Evolutionary conservation across 441 rosid genomes (phyloP).

Genomic region (Hura crepitans): DNA sequence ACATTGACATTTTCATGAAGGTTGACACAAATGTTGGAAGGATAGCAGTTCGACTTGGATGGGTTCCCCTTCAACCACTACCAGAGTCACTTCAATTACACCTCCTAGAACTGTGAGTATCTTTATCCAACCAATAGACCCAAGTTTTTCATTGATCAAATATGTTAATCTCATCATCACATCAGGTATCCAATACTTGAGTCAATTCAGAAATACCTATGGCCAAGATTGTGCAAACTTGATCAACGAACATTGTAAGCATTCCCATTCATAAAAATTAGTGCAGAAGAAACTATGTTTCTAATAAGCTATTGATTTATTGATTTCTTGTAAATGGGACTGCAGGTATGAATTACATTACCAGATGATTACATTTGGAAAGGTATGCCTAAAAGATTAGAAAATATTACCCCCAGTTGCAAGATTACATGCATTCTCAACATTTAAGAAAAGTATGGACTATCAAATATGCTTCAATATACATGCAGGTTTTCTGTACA

Average conservation of each 20-base stretch:
- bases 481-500: conserved; percentile 91
- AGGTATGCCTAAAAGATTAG: conserved; percentile 40
- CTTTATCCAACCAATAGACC: conserved; percentile 11
- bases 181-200: conserved; percentile 88
- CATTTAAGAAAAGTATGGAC: conserved; percentile 21
- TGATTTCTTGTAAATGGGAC: conserved; percentile 20
- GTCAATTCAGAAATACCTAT: conserved; percentile 86
- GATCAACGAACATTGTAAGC: conserved; percentile 85
- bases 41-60: conserved; percentile 95
- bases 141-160: conserved; percentile 10
- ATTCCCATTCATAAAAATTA: conserved; percentile 6
- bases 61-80: conserved; percentile 97
- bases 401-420: conserved; percentile 21
- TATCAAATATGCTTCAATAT: conserved; percentile 24
- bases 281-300: conserved; percentile 4
- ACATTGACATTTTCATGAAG: conserved; percentile 40
- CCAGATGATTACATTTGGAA: conserved; percentile 97
- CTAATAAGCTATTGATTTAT: conserved; percentile 10
- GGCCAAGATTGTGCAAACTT: conserved; percentile 98
- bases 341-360: conserved; percentile 94
- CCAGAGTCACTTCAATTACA: conserved; percentile 96
- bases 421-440: conserved; percentile 3
- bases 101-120: conserved; percentile 83
- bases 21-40: conserved; percentile 99
- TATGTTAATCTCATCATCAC: conserved; percentile 29